Conservation (phyloP, 345 rosid species). For the Moricandia moricandioides region DNA sequence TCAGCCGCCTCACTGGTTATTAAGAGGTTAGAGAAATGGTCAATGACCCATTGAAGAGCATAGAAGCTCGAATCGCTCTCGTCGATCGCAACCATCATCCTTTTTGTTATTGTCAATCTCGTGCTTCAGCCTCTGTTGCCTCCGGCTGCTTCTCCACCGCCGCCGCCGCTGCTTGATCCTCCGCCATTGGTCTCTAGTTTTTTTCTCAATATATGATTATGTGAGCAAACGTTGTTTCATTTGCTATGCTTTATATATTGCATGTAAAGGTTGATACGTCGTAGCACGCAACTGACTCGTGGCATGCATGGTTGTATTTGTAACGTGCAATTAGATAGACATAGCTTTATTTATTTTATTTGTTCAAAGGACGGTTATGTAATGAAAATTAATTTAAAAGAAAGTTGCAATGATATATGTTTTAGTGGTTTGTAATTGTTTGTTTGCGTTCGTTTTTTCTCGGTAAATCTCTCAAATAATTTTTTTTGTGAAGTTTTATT, state of each 20-base stretch:
- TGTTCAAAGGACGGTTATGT: neutral
- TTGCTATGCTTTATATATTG: slow-evolving; percentile 18
- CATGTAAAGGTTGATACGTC: slow-evolving; percentile 25
- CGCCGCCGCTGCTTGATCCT: slow-evolving; percentile 15
- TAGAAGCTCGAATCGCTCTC: slow-evolving; percentile 48
- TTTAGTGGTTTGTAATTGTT: slow-evolving; percentile 10
- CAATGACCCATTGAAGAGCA: slow-evolving; percentile 40
- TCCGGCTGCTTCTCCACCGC: slow-evolving; percentile 32
- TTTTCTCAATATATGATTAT: neutral
- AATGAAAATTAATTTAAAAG: neutral
- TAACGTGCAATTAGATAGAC: slow-evolving; percentile 24
- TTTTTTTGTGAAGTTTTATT: too few species aligned
- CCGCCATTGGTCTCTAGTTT: slow-evolving; percentile 22
- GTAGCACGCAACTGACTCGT: neutral
- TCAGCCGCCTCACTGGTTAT: slow-evolving; percentile 14
- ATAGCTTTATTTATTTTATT: neutral
- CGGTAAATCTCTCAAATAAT: too few species aligned
- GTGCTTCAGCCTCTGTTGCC: slow-evolving; percentile 6
- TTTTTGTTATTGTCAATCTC: slow-evolving; percentile 29
- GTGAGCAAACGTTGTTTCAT: neutral
- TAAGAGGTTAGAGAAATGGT: slow-evolving; percentile 33
- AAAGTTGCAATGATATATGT: neutral
- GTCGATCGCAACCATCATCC: slow-evolving; percentile 47
- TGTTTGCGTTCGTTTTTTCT: slow-evolving; percentile 7
- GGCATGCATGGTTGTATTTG: slow-evolving; percentile 3